Percentiles rank a stretch among this genome's conserved stretches.
Conservation (phyloP, 148 eudicot genomes). For the Polygonum maritimum region DNA sequence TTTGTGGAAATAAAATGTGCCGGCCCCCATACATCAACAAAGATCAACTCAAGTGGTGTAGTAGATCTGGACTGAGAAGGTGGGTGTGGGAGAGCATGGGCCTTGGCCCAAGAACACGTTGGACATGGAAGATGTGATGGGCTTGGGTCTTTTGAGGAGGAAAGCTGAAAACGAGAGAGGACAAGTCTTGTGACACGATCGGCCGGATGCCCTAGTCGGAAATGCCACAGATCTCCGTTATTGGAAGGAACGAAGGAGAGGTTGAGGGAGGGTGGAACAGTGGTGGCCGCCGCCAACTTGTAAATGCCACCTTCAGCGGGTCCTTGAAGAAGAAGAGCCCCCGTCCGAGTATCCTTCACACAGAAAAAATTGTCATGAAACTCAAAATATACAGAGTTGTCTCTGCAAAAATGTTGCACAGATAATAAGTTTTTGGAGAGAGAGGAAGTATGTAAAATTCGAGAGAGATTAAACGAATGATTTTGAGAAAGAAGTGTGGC, state of each 20-base stretch:
- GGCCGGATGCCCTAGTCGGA: not conserved
- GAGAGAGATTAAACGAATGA: not conserved
- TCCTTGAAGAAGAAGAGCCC: not conserved
- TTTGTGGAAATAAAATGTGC: not conserved
- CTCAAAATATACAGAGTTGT: not conserved
- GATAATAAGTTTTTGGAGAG: not conserved
- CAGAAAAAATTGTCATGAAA: not conserved
- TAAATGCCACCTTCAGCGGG: not conserved
- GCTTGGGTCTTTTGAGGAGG: not conserved
- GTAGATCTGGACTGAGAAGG: not conserved
- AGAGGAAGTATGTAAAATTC: not conserved
- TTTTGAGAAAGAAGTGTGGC: not conserved
- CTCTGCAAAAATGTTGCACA: not conserved
- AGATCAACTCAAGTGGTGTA: not conserved
- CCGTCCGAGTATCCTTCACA: not conserved
- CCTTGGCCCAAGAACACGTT: not conserved
- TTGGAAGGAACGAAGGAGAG: no score
- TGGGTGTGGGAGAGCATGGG: not conserved
- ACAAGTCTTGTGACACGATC: not conserved
- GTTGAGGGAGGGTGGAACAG: no score
- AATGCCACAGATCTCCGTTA: not conserved
- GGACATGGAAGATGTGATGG: no score
- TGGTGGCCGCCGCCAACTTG: not conserved
- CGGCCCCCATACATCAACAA: conserved; percentile 8
- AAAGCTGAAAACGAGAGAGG: no score